Evolutionary conservation across 306 rosid genomes (phyloP).

Genomic region (Castanospermum australe): DNA sequence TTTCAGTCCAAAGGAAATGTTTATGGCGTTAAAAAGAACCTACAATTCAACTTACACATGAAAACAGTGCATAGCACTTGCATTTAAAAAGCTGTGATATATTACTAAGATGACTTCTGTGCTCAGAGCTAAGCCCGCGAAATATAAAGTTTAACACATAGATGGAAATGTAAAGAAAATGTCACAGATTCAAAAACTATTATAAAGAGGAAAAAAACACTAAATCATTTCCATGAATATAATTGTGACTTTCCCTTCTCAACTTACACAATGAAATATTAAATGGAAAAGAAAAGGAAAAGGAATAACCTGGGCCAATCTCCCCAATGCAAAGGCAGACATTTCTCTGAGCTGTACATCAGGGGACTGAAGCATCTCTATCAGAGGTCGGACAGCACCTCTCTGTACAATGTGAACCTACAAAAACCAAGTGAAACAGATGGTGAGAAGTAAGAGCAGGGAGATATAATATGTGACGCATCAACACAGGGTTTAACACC

Average conservation of each 20-base stretch:
- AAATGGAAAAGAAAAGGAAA: neutral
- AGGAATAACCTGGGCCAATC: slow-evolving; percentile 86
- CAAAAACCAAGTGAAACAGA: slow-evolving; percentile 19
- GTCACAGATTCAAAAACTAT: slow-evolving; percentile 15
- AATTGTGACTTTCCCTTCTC: neutral
- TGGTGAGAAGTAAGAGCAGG: neutral
- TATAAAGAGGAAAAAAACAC: neutral
- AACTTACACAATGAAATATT: neutral
- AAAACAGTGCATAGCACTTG: neutral
- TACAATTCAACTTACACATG: neutral
- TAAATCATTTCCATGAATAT: neutral
- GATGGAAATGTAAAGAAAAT: neutral
- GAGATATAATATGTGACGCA: neutral
- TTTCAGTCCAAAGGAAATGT: slow-evolving; percentile 10
- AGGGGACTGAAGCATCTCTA: slow-evolving; percentile 90
- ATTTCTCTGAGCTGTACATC: slow-evolving; percentile 83
- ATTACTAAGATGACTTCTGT: neutral
- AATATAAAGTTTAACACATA: slow-evolving; percentile 1
- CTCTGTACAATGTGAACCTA: slow-evolving; percentile 95
- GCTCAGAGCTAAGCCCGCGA: neutral
- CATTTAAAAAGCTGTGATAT: neutral
- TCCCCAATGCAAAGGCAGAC: slow-evolving; percentile 95
- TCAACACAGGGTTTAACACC: neutral
- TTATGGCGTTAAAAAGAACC: neutral
- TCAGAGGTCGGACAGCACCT: slow-evolving; percentile 88